Conservation (phyloP, 2,329 filamentous ascomycete genomes). For the Ophiostoma novo-ulmi region DNA sequence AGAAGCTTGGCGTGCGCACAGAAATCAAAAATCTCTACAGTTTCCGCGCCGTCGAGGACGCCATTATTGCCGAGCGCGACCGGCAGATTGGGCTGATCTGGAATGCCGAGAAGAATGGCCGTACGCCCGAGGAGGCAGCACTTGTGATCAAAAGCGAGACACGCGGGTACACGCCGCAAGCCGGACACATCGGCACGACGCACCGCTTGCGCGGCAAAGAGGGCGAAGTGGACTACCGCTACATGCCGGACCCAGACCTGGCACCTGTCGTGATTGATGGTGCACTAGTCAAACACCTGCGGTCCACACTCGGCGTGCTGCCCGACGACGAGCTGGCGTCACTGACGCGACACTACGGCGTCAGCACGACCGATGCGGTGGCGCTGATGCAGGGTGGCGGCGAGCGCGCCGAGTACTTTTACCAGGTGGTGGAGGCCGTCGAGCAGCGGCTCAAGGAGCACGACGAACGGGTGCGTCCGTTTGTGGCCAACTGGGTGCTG, state of each 20-base stretch:
- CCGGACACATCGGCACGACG: conserved; percentile 67
- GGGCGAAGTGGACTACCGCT: conserved; percentile 94
- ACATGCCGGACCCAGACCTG: conserved; percentile 96
- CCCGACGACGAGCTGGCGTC: conserved; percentile 66
- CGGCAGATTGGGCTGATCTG: conserved; percentile 80
- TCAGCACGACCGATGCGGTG: conserved; percentile 77
- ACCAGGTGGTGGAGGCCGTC: conserved; percentile 55
- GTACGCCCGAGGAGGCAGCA: conserved; percentile 40
- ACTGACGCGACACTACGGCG: conserved; percentile 57
- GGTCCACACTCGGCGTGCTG: conserved; percentile 58
- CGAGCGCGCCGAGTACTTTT: conserved; percentile 75
- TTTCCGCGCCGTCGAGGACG: conserved; percentile 91
- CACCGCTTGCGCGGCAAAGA: conserved; percentile 82
- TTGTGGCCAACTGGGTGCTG: conserved; percentile 63
- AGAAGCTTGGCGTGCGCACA: conserved; percentile 70
- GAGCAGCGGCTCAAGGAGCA: conserved; percentile 27
- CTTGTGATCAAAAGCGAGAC: conserved; percentile 65
- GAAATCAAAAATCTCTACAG: conserved; percentile 98
- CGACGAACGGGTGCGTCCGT: conserved; percentile 34
- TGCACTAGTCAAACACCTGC: conserved; percentile 63
- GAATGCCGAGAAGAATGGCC: conserved; percentile 71
- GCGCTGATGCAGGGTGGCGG: conserved; percentile 77
- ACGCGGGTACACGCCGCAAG: conserved; percentile 72
- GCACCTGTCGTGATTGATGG: conserved; percentile 69
- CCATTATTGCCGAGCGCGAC: conserved; percentile 84